phyloP scores from a whole-genome alignment of 495 filamentous ascomycete genomes.

The Aspergillus coremiiformis region DNA sequence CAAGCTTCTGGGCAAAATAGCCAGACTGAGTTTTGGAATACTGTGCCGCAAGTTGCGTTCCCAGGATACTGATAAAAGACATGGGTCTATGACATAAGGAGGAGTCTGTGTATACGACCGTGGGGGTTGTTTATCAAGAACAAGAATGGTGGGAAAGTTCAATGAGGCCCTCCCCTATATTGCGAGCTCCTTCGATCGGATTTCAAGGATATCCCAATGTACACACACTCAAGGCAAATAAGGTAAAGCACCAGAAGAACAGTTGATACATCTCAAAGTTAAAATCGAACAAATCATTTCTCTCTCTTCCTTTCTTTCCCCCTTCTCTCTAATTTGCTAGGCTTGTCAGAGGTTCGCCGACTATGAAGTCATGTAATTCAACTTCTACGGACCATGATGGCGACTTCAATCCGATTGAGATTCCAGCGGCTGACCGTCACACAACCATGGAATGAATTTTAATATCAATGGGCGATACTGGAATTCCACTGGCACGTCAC shows the following conservation, averaged over 20 bases:
- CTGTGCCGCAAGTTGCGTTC: conserved; percentile 9
- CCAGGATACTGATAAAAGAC: conserved; percentile 3
- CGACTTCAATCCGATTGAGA: no score
- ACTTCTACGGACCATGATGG: no score
- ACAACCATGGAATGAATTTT: no score
- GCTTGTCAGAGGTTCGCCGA: background rate
- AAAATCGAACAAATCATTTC: background rate
- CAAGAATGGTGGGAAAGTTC: no score
- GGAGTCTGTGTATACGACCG: background rate
- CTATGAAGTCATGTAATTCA: background rate
- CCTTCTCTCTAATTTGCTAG: background rate
- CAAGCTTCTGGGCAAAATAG: conserved; percentile 3
- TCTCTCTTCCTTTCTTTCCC: background rate
- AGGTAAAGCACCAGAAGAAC: background rate
- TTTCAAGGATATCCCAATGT: background rate
- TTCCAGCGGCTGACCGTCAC: no score
- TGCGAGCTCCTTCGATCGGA: background rate
- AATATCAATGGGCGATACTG: no score
- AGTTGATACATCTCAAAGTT: background rate
- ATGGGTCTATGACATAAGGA: background rate
- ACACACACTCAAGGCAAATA: background rate
- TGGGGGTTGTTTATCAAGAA: no score
- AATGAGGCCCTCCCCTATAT: no score
- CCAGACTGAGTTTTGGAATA: conserved; percentile 12
- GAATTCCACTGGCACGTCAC: no score